phyloP scores from a whole-genome alignment of 768 basidiomycete species.

The Amanita pseudoporphyria region DNA sequence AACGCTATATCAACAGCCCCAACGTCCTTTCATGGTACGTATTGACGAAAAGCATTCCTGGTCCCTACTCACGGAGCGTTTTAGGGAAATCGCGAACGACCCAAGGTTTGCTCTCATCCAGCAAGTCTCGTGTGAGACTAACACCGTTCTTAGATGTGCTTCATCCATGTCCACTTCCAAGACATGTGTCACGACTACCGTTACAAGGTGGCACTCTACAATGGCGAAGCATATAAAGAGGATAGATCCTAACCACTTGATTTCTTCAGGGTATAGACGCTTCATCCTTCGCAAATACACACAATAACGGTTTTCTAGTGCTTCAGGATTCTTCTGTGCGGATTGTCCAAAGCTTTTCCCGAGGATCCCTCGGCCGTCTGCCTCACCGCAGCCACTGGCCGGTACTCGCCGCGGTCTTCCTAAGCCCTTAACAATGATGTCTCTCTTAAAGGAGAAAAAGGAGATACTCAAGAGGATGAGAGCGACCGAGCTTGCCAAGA shows the following conservation, averaged over 20 bases:
- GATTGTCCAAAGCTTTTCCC: conserved; percentile 50
- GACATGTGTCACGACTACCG: conserved; percentile 36
- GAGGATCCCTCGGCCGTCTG: conserved; percentile 19
- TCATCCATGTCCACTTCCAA: conserved; percentile 36
- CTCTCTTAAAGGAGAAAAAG: conserved; percentile 38
- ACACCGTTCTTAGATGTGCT: conserved; percentile 34
- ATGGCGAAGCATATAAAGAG: conserved; percentile 34
- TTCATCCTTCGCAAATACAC: neutral
- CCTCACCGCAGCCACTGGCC: conserved; percentile 31
- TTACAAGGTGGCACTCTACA: conserved; percentile 48
- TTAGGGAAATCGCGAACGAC: conserved; percentile 61
- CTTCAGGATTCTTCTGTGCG: conserved; percentile 50
- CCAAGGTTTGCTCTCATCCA: conserved; percentile 32
- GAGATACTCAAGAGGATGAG: conserved; percentile 36
- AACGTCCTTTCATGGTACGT: conserved; percentile 43
- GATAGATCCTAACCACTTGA: conserved; percentile 54
- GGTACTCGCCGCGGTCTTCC: conserved; percentile 26
- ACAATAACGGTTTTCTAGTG: conserved; percentile 15
- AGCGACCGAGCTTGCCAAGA: conserved; percentile 20
- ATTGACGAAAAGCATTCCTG: neutral
- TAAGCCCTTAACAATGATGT: conserved; percentile 35
- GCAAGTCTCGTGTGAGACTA: neutral
- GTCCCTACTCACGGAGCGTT: conserved; percentile 2
- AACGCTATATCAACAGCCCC: conserved; percentile 44
- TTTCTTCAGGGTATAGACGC: conserved; percentile 46